Evolutionary conservation across 2,329 filamentous ascomycete genomes (phyloP), one percentile per base, ranked within the genome.

Genomic region (Scolecobasidium constrictum): DNA sequence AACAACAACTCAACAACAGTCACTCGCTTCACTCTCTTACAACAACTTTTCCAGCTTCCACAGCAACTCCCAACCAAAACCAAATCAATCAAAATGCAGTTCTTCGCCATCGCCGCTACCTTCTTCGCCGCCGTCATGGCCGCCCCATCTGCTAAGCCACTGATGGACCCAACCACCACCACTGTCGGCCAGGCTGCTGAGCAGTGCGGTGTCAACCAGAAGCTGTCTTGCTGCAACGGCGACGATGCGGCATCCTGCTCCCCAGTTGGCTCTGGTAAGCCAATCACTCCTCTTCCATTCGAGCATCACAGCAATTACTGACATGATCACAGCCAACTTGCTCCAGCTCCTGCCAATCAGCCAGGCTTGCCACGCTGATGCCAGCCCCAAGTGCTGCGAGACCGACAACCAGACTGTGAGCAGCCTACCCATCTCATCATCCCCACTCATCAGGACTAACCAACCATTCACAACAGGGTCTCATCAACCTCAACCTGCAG

Each of bases 11-110:
- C 26, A 31, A 31, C n/a, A 7, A 31, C 26, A 31, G 26, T 31
- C 26, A 31, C 26, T 31, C 26, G 26, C 26, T 31, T 31, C 26
- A 31, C 26, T 31, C 26, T 31, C 26, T 31, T 31, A 31, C 26
- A 31, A n/a, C n/a, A 31, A 31, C n/a, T n/a, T n/a, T n/a, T n/a
- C n/a, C n/a, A n/a, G n/a, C n/a, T n/a, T n/a, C n/a, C n/a, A n/a
- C n/a, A n/a, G n/a, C 26, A 31, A 31, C 26, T 31, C n/a, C n/a
- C 26, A 9, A 7, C 26, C 26, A n/a, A 31, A 31, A 31, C 26
- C 26, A 31, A 31, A 31, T 31, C 26, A 31, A n/a, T 31, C 26
- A 31, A 31, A 31, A 31, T 31, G 26, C 26, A 31, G 26, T 31
- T 31, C 26, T 9, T 31, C n/a, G 26, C 26, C 26, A 31, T 31